Conservation (phyloP, 2,329 filamentous ascomycete genomes). For the Cryoendolithus antarcticus region DNA sequence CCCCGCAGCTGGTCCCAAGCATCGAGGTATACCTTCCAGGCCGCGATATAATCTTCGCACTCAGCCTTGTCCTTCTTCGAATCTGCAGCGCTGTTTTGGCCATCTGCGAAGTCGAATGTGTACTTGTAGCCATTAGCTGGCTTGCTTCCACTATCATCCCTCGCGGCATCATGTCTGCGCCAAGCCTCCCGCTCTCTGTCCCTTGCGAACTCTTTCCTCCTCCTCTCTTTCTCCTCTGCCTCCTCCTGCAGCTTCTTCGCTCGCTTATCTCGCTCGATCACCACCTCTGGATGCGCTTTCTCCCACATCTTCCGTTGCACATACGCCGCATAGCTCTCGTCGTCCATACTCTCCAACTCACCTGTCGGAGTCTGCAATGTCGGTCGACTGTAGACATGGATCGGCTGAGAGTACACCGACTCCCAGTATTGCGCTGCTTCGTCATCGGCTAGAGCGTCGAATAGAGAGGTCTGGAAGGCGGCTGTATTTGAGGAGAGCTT, state of each 20-base stretch:
- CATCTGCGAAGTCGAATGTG: conserved; percentile 12
- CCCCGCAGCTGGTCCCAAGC: conserved; percentile 20
- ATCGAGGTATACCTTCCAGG: conserved; percentile 17
- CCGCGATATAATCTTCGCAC: conserved; percentile 14
- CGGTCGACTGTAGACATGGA: conserved; percentile 69
- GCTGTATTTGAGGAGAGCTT: conserved; percentile 31
- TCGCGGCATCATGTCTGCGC: conserved; percentile 15
- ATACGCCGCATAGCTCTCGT: conserved; percentile 81
- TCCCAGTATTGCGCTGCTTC: conserved; percentile 95
- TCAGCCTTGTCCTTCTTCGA: conserved; percentile 3
- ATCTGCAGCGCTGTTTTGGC: conserved; percentile 5
- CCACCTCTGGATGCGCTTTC: conserved; percentile 71
- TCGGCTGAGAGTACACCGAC: conserved; percentile 83
- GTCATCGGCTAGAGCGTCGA: conserved; percentile 93
- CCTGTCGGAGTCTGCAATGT: conserved; percentile 41
- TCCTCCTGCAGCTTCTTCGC: conserved; percentile 39
- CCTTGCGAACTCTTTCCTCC: conserved; percentile 29
- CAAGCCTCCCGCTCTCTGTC: conserved; percentile 24
- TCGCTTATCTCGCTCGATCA: conserved; percentile 60
- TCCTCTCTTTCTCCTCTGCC: conserved; percentile 29
- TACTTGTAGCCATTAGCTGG: conserved; percentile 47
- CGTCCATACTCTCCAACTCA: conserved; percentile 69
- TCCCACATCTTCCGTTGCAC: conserved; percentile 92
- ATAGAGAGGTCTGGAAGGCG: conserved; percentile 85
- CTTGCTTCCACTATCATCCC: conserved; percentile 22